Percentiles rank a stretch among this genome's conserved stretches.
phyloP scores from a whole-genome alignment of 805 yeast genomes.

The Cyberlindnera mrakii region DNA sequence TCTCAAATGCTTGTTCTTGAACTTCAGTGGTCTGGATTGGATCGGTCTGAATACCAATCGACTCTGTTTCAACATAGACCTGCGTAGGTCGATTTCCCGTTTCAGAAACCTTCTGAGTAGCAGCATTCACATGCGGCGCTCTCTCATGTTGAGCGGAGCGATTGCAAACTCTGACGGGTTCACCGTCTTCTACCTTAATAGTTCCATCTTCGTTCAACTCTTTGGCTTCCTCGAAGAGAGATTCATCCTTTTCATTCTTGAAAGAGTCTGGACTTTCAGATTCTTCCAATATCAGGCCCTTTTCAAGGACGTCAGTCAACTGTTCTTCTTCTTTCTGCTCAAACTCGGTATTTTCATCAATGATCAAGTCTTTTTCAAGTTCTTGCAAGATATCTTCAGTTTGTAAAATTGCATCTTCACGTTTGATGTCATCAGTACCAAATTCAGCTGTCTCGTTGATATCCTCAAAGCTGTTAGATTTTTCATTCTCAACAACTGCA shows the following conservation, averaged over 20 bases:
- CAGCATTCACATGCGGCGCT: background rate
- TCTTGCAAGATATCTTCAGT: background rate
- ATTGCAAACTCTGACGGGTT: no score
- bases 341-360: background rate
- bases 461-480: background rate
- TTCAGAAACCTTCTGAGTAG: background rate
- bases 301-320: constrained; percentile 3
- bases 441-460: background rate
- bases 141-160: background rate
- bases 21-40: constrained; percentile 3
- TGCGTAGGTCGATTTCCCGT: constrained; percentile 1
- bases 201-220: constrained; percentile 8
- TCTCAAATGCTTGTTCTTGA: constrained; percentile 23
- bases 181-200: no score
- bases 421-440: background rate
- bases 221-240: constrained; percentile 9
- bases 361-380: background rate
- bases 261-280: constrained; percentile 2
- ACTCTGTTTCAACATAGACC: constrained; percentile 1
- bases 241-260: constrained; percentile 11
- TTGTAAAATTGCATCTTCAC: background rate
- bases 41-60: constrained; percentile 14
- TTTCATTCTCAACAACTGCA: background rate
- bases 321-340: constrained; percentile 1
- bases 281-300: background rate